Conservation (phyloP, 768 basidiomycete genomes). For the Tulasnella sp. region DNA sequence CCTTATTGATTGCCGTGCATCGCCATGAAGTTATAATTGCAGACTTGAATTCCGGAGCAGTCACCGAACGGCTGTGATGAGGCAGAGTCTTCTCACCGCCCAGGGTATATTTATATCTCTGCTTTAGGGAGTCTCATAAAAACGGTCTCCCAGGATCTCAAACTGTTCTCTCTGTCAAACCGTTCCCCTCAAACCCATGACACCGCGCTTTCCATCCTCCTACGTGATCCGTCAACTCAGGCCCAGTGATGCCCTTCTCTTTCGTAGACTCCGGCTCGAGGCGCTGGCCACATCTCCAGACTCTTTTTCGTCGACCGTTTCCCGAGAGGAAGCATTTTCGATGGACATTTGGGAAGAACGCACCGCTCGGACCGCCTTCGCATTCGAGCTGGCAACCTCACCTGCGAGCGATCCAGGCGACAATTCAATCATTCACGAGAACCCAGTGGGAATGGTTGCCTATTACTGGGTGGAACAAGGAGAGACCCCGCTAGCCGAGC, state of each 20-base stretch:
- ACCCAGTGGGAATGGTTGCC: slow-evolving; percentile 4
- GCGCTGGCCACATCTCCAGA: background rate
- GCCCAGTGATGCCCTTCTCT: background rate
- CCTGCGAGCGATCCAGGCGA: background rate
- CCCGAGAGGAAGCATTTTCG: background rate
- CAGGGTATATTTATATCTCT: background rate
- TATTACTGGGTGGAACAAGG: background rate
- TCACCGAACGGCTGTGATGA: background rate
- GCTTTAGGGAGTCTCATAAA: background rate
- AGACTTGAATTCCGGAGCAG: background rate
- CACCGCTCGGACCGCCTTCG: background rate
- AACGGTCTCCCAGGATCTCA: background rate
- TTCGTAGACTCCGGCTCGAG: background rate
- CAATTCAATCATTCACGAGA: background rate
- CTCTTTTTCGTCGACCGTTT: background rate
- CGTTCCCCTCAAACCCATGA: background rate
- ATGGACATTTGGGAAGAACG: slow-evolving; percentile 13
- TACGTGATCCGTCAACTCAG: background rate
- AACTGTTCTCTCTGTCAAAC: background rate
- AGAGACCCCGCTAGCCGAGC: background rate
- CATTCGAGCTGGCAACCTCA: background rate
- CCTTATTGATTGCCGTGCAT: no score
- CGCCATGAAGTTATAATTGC: background rate
- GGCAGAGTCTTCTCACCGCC: background rate
- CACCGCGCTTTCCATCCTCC: background rate